Conservation (phyloP, 768 basidiomycete species). For the Lactarius trivialis region DNA sequence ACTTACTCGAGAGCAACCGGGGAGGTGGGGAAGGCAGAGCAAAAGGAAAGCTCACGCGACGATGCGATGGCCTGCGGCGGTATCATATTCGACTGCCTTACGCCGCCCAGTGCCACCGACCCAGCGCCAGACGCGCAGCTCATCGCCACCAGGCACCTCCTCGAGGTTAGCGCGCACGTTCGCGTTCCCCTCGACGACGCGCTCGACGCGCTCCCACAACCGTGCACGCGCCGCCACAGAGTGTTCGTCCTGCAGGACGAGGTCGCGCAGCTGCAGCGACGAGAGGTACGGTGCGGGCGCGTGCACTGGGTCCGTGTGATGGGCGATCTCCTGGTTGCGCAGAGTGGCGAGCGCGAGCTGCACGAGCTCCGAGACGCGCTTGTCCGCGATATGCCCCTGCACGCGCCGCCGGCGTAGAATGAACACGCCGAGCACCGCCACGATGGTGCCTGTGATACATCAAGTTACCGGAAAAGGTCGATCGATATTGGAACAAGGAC, state of each 20-base stretch:
- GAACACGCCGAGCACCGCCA: constrained; percentile 23
- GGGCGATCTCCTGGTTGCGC: constrained; percentile 74
- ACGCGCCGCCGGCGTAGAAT: constrained; percentile 38
- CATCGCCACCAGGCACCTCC: constrained; percentile 80
- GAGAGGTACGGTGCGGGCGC: constrained; percentile 72
- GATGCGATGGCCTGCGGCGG: constrained; percentile 25
- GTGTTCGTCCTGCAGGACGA: constrained; percentile 76
- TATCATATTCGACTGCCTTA: constrained; percentile 17
- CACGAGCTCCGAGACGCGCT: constrained; percentile 66
- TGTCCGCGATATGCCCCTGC: constrained; percentile 49
- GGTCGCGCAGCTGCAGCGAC: constrained; percentile 81
- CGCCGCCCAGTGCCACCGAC: constrained; percentile 44
- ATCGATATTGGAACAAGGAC: constrained; percentile 21
- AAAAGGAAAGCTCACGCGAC: constrained; percentile 9
- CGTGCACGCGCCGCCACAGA: constrained; percentile 57
- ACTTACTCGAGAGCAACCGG: constrained; percentile 10
- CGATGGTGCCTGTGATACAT: constrained; percentile 22
- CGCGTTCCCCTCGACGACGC: constrained; percentile 81
- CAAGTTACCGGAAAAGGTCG: not conserved
- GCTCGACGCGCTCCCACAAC: constrained; percentile 80
- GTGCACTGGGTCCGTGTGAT: constrained; percentile 76
- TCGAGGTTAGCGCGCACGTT: constrained; percentile 83
- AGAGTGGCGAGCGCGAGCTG: constrained; percentile 74
- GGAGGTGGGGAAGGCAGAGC: too few species aligned
- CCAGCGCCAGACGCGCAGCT: constrained; percentile 89